Evolutionary conservation across 1,284 basidiomycete genomes (phyloP), one percentile per base, ranked within the genome.

Genomic region (Pseudozyma sp.): DNA sequence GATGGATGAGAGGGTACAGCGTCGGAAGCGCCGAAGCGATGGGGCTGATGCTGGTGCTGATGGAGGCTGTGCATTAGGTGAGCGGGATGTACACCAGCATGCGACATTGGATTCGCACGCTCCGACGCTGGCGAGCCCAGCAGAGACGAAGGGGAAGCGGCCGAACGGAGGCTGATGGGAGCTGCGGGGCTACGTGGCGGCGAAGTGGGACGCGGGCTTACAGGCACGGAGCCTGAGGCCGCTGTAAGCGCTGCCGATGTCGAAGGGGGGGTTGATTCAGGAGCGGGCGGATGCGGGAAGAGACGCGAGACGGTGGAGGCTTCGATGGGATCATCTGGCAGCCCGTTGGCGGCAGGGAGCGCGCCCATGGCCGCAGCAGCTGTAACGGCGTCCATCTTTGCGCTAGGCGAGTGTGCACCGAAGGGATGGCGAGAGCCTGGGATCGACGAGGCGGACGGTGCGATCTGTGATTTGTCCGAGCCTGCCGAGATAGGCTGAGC

Each of bases 211-310:
- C 61, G 77, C 11, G 74, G 68, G 31, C 70, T 75, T 5, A 66
- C 74, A 8, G 65, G 60, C 13, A 56, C 53, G 3, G 67, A 69
- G n/a, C 48, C 53, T 7, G 60, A 64, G 7, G 52, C 34, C 14
- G 51, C 13, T 43, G 52, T 48, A 30, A 55, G 39, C 17, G 50
- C 19, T 31, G 64, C 53, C 3, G 55, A 47, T 30, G 54, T 52
- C 7, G 45, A 43, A 9, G 40, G 48, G 2, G 66, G 55, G 5
- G 66, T 45, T 4, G 64, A 52, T 6, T 63, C 65, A 4, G 74
- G 61, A 33, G 79, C 81, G 0, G 78, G 79, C 17, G 78, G 76
- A 37, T 81, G 77, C 13, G 80, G 67, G 47, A 81, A 83, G 34
- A 83, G 75, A 34, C 72, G 64, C 24, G 79, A 78, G 9, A 80